Percentiles rank a stretch among this genome's conserved stretches.
phyloP scores from a whole-genome alignment of 345 rosid genomes.

The Hevea brasiliensis region DNA sequence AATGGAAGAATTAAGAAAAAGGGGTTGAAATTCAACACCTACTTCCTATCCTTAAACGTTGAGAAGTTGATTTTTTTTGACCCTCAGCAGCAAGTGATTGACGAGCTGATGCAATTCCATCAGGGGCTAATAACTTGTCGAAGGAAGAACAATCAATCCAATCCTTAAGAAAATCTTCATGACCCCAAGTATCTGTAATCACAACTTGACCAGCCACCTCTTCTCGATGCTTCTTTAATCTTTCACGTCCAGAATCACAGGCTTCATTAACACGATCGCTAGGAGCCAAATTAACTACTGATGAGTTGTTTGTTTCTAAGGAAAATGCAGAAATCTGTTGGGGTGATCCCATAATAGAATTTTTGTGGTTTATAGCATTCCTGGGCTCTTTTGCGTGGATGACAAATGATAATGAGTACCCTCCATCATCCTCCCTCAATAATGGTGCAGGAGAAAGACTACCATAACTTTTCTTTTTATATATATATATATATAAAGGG shows the following conservation, averaged over 20 bases:
- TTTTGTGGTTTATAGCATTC: too few relatives aligned
- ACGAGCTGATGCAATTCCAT: conserved; percentile 59
- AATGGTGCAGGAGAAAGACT: not conserved
- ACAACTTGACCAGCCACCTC: conserved; percentile 52
- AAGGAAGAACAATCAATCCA: conserved; percentile 68
- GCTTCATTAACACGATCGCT: not conserved
- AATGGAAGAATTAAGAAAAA: too few relatives aligned
- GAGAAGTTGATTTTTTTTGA: conserved; percentile 14
- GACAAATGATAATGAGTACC: conserved; percentile 18
- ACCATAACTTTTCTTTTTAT: too few relatives aligned
- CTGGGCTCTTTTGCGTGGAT: conserved; percentile 10
- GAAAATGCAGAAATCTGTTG: conserved; percentile 9
- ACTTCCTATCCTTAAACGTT: conserved; percentile 41
- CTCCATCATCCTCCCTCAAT: conserved; percentile 27
- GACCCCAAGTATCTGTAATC: conserved; percentile 69
- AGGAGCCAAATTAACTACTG: not conserved
- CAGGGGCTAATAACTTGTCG: conserved; percentile 46
- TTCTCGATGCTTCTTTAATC: conserved; percentile 61
- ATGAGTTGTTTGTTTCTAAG: conserved; percentile 11
- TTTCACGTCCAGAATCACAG: conserved; percentile 48
- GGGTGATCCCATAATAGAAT: conserved; percentile 4
- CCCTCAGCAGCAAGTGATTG: conserved; percentile 58
- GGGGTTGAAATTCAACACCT: too few relatives aligned
- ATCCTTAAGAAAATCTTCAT: conserved; percentile 55
- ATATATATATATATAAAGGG: too few relatives aligned